Conservation (phyloP, 106 monocot species). For the Phalaenopsis equestris region DNA sequence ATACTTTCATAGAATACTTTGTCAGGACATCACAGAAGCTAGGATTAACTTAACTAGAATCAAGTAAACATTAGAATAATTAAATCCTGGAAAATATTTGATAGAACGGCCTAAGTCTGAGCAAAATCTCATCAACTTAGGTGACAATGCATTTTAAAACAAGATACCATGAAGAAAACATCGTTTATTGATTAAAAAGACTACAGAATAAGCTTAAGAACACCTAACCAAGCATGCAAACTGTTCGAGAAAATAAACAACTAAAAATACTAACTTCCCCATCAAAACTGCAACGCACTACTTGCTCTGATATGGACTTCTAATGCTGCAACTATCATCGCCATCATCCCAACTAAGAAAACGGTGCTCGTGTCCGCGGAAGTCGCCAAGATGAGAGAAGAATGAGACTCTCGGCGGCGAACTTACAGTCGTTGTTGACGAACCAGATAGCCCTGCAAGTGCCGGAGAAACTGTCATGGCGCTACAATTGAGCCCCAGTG, state of each 20-base stretch:
- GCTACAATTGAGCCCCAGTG: conserved; percentile 13
- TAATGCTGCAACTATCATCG: conserved; percentile 14
- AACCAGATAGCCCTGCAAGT: conserved; percentile 10
- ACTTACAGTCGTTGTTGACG: conserved; percentile 21
- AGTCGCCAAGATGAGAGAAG: conserved; percentile 13
- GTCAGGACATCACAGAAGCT: too few species aligned
- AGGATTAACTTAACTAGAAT: too few species aligned
- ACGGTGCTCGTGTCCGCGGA: conserved; percentile 13
- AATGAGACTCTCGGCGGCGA: conserved; percentile 16
- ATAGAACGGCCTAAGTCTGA: too few species aligned
- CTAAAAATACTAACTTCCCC: not conserved
- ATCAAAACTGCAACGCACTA: not conserved
- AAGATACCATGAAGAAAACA: not conserved
- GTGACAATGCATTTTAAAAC: too few species aligned
- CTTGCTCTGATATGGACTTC: conserved; percentile 13
- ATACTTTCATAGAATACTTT: not conserved
- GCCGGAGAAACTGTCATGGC: not conserved
- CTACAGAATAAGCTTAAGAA: not conserved
- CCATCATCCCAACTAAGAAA: conserved; percentile 22
- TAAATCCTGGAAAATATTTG: too few species aligned
- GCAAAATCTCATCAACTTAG: too few species aligned
- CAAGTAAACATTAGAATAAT: too few species aligned
- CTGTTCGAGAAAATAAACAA: not conserved
- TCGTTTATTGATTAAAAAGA: conserved; percentile 3
- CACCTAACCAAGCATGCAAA: not conserved